A percentile compares a stretch with the other conserved stretches of the same genome.
These are phyloP conservation scores for Paramecium primaurelia DNA, from an alignment of 73 alveolate genomes.

Conservation along the genomic window DNA sequence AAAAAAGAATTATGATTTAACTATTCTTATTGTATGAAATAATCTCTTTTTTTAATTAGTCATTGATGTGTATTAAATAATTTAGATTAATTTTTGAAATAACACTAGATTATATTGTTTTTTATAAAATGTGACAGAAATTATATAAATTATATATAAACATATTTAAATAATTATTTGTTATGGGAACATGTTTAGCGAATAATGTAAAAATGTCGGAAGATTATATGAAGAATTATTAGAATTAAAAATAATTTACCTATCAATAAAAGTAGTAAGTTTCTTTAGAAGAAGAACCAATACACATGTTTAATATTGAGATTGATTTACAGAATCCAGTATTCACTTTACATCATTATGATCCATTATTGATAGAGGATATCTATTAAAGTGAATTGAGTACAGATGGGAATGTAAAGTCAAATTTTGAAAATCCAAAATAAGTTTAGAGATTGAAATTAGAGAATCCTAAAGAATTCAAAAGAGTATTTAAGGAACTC, in stretches of 20 bases:
- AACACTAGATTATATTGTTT: no score
- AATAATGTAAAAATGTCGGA: not conserved
- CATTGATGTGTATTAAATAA: no score
- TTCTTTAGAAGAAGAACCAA: not conserved
- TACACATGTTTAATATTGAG: not conserved
- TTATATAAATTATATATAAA: not conserved
- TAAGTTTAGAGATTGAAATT: not conserved
- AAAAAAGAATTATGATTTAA: no score
- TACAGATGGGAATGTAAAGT: not conserved
- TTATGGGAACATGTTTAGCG: not conserved
- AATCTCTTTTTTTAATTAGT: no score
- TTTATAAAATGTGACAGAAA: not conserved
- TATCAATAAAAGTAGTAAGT: not conserved
- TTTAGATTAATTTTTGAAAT: no score
- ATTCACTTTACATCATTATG: not conserved
- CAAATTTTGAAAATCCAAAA: not conserved
- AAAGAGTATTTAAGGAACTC: not conserved
- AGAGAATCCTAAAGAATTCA: not conserved
- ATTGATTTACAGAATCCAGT: not conserved
- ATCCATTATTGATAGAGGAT: not conserved
- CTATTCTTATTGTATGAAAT: no score
- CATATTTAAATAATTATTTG: not conserved
- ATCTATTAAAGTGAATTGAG: not conserved
- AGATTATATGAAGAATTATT: not conserved
- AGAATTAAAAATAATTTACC: not conserved